A percentile compares a stretch with the other conserved stretches of the same genome.
Evolutionary conservation across 2,329 filamentous ascomycete species (phyloP).

Genomic region (Venturia oleaginea): DNA sequence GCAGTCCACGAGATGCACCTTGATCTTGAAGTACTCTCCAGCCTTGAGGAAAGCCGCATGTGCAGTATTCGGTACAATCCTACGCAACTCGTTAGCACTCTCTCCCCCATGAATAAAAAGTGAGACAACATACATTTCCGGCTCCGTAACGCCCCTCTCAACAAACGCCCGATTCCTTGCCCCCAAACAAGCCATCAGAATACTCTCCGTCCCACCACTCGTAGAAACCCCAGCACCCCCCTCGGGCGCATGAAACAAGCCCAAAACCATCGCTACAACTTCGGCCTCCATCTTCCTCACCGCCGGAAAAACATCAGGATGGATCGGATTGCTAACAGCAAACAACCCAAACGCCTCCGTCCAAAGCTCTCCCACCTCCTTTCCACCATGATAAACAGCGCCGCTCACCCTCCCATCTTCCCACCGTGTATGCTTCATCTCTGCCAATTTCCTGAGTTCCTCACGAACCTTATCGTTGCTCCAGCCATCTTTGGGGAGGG

Average conservation of each 20-base stretch:
- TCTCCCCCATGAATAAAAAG: constrained; percentile 16
- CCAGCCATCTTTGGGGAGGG: constrained; percentile 78
- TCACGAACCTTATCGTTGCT: constrained; percentile 65
- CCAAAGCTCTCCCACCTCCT: constrained; percentile 72
- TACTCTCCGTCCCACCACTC: constrained; percentile 89
- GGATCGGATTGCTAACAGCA: constrained; percentile 90
- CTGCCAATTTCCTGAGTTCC: constrained; percentile 69
- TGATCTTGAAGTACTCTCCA: constrained; percentile 92
- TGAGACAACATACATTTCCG: constrained; percentile 66
- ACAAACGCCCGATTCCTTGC: constrained; percentile 80
- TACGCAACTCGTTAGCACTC: constrained; percentile 27
- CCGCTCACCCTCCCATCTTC: constrained; percentile 92
- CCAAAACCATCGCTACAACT: constrained; percentile 85
- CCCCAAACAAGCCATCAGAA: constrained; percentile 87
- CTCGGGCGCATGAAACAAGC: constrained; percentile 81
- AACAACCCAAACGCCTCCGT: constrained; percentile 91
- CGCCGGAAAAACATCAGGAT: constrained; percentile 95
- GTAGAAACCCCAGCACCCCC: constrained; percentile 82
- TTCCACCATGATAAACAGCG: constrained; percentile 91
- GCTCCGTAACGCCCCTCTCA: constrained; percentile 81
- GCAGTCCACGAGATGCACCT: constrained; percentile 78
- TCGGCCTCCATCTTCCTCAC: constrained; percentile 99
- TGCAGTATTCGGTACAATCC: constrained; percentile 87
- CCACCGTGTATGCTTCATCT: constrained; percentile 92
- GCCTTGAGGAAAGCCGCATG: constrained; percentile 97